These are phyloP conservation scores for Talaromyces sp. DNA, from an alignment of 2,329 filamentous ascomycete genomes.

Conservation along the genomic window DNA sequence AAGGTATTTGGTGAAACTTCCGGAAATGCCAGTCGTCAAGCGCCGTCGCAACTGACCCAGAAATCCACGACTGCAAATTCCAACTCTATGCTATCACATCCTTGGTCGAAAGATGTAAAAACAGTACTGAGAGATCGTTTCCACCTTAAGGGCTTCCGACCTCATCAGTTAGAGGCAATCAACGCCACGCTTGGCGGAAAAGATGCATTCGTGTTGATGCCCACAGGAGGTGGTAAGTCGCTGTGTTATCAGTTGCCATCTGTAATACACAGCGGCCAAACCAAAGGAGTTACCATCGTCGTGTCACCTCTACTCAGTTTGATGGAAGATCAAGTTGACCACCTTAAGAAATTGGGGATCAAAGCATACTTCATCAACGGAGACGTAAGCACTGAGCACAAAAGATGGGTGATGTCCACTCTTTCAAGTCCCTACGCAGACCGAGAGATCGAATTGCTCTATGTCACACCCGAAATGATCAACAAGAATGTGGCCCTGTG, in stretches of 20 bases:
- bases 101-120: constrained; percentile 85
- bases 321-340: constrained; percentile 95
- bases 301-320: constrained; percentile 92
- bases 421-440: constrained; percentile 66
- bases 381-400: constrained; percentile 63
- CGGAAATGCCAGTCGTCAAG: constrained; percentile 34
- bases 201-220: constrained; percentile 95
- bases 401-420: constrained; percentile 62
- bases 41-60: constrained; percentile 30
- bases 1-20: constrained; percentile 42
- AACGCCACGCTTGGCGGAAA: constrained; percentile 85
- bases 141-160: constrained; percentile 78
- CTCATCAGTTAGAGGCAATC: constrained; percentile 91
- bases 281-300: constrained; percentile 80
- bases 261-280: constrained; percentile 75
- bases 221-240: constrained; percentile 94
- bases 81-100: constrained; percentile 55
- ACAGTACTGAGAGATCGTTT: constrained; percentile 78
- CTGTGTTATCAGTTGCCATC: constrained; percentile 94
- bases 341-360: constrained; percentile 71
- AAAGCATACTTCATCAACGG: constrained; percentile 80
- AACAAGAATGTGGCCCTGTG: constrained; percentile 72
- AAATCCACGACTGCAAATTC: constrained; percentile 24
- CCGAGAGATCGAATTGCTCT: constrained; percentile 77
- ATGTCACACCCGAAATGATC: constrained; percentile 96